Percentiles rank a stretch among this genome's conserved stretches.
Conservation (phyloP, 768 basidiomycete genomes). For the Xerocomus potaroensis region DNA sequence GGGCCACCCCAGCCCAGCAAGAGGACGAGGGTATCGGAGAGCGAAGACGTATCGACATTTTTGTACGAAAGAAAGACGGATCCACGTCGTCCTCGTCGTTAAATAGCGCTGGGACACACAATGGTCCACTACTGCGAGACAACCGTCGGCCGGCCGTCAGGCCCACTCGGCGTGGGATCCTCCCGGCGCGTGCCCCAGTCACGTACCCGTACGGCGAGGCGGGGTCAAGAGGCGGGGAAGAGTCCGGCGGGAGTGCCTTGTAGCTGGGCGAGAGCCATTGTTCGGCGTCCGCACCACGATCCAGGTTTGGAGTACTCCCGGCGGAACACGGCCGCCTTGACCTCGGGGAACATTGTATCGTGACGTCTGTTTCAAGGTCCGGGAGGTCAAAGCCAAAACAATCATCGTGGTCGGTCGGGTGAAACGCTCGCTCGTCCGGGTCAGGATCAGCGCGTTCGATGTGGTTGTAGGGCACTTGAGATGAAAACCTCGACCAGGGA, state of each 20-base stretch:
- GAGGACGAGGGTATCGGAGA: background rate
- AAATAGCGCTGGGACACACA: background rate
- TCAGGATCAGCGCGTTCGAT: no score
- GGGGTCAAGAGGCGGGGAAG: conserved; percentile 15
- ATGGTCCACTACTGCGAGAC: background rate
- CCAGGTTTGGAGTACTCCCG: conserved; percentile 10
- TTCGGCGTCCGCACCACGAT: background rate
- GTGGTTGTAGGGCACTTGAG: no score
- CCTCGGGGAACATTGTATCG: background rate
- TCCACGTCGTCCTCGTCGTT: background rate
- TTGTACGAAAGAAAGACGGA: background rate
- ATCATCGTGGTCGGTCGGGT: background rate
- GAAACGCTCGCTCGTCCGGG: background rate
- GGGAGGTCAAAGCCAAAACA: background rate
- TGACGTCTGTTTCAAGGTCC: background rate
- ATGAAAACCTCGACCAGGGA: no score
- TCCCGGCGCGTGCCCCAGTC: no score
- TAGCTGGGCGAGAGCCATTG: conserved; percentile 5
- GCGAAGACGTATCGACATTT: background rate
- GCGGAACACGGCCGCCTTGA: no score
- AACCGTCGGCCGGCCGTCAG: conserved; percentile 1
- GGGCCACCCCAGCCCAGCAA: no score
- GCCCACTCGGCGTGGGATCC: background rate
- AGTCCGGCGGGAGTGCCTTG: conserved; percentile 15
- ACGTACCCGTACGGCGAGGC: conserved; percentile 1